Conservation (phyloP, 306 rosid genomes). For the Prinsepia uniflora region DNA sequence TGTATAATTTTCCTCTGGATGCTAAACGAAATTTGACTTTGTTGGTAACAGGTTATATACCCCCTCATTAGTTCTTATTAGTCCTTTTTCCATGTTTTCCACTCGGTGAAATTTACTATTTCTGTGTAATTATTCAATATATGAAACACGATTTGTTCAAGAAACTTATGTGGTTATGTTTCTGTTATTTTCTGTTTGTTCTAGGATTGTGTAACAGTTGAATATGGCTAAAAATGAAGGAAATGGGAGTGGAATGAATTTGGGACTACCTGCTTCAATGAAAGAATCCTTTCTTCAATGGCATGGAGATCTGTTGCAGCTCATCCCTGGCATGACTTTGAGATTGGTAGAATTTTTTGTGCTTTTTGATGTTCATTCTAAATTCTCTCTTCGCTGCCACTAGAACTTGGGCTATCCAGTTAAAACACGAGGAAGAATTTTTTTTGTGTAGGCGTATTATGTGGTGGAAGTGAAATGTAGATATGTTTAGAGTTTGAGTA, state of each 20-base stretch:
- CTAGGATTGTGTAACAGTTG: slow-evolving; percentile 27
- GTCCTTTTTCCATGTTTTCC: neutral
- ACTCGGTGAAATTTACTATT: slow-evolving; percentile 14
- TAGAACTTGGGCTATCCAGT: neutral
- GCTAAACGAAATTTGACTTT: no score
- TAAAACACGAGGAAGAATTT: neutral
- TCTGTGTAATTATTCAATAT: slow-evolving; percentile 1
- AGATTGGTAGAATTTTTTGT: slow-evolving; percentile 53
- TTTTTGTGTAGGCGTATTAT: no score
- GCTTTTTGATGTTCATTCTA: neutral
- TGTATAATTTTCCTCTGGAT: neutral
- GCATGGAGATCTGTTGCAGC: slow-evolving; percentile 87
- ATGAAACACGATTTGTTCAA: slow-evolving; percentile 1
- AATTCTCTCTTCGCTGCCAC: neutral
- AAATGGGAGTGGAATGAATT: slow-evolving; percentile 38
- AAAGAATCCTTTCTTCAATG: slow-evolving; percentile 82
- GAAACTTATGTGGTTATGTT: slow-evolving; percentile 4
- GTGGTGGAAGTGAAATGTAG: no score
- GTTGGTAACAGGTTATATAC: neutral
- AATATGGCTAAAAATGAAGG: slow-evolving; percentile 54
- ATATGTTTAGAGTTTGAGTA: neutral
- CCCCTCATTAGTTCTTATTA: neutral
- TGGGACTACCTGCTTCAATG: slow-evolving; percentile 49
- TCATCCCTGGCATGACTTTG: slow-evolving; percentile 98
- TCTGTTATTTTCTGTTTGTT: neutral